These are phyloP conservation scores for Sclerotinia subarctica DNA, from an alignment of 2,329 filamentous ascomycete species.

Conservation along the genomic window DNA sequence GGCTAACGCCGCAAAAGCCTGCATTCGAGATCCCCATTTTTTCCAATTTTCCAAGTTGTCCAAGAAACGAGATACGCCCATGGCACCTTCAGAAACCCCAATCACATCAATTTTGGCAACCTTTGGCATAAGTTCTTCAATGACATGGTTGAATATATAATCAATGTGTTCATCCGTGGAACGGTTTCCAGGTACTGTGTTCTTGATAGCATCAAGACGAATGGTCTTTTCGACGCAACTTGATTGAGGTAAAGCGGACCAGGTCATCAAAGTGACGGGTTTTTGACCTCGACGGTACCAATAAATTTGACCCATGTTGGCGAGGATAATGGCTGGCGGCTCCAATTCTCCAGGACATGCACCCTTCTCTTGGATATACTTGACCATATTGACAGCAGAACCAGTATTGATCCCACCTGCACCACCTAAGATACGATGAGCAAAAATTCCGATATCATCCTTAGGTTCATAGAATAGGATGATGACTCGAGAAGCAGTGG, in stretches of 20 bases:
- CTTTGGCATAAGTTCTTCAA: slow-evolving; percentile 48
- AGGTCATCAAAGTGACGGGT: slow-evolving; percentile 57
- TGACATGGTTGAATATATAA: slow-evolving; percentile 62
- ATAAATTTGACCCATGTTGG: slow-evolving; percentile 73
- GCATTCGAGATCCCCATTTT: slow-evolving; percentile 45
- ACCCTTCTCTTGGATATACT: slow-evolving; percentile 40
- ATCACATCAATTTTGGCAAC: slow-evolving; percentile 65
- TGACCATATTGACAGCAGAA: slow-evolving; percentile 64
- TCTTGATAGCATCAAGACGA: slow-evolving; percentile 51
- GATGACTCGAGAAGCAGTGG: slow-evolving; percentile 59
- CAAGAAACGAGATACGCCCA: slow-evolving; percentile 57
- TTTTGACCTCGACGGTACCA: slow-evolving; percentile 67
- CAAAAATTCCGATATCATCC: slow-evolving; percentile 73
- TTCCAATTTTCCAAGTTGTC: slow-evolving; percentile 52
- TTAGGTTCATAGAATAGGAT: slow-evolving; percentile 69
- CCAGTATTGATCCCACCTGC: slow-evolving; percentile 66
- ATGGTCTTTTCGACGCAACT: slow-evolving; percentile 59
- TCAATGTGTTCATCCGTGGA: slow-evolving; percentile 58
- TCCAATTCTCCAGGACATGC: slow-evolving; percentile 29
- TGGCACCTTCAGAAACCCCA: slow-evolving; percentile 64
- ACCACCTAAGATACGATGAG: slow-evolving; percentile 63
- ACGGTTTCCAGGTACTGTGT: slow-evolving; percentile 60
- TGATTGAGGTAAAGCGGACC: slow-evolving; percentile 57
- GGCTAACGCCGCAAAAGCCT: slow-evolving; percentile 50
- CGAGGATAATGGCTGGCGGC: slow-evolving; percentile 63